Percentiles rank a stretch among this genome's conserved stretches.
Conservation (phyloP, 345 rosid genomes). For the Linum tenue region DNA sequence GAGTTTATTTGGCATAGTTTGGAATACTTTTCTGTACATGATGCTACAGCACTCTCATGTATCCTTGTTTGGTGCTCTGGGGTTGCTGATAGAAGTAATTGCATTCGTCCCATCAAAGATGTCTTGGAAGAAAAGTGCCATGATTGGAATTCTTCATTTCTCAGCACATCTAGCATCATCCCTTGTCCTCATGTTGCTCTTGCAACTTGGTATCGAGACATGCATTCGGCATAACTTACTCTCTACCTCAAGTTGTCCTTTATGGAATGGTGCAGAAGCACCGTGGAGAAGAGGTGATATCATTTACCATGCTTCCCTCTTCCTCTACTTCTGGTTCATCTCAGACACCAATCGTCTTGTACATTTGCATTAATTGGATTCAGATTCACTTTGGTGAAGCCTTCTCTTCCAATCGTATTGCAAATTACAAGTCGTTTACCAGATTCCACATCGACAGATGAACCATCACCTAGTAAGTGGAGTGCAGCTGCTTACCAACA, state of each 20-base stretch:
- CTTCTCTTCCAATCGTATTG: slow-evolving; percentile 93
- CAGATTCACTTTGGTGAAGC: slow-evolving; percentile 98
- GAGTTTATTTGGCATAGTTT: slow-evolving; percentile 73
- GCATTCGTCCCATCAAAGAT: slow-evolving; percentile 79
- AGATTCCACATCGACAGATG: slow-evolving; percentile 71
- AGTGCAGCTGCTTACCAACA: slow-evolving; percentile 44
- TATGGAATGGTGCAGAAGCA: slow-evolving; percentile 70
- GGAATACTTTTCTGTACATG: slow-evolving; percentile 60
- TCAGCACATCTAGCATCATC: slow-evolving; percentile 84
- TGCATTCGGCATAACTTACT: slow-evolving; percentile 84
- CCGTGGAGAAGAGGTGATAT: slow-evolving; percentile 73
- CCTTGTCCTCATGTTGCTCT: slow-evolving; percentile 76
- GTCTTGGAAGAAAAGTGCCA: slow-evolving; percentile 61
- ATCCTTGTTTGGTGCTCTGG: slow-evolving; percentile 63
- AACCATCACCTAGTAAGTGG: slow-evolving; percentile 89
- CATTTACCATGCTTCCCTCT: slow-evolving; percentile 85
- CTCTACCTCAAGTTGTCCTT: slow-evolving; percentile 87
- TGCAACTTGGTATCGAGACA: slow-evolving; percentile 87
- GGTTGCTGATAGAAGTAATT: slow-evolving; percentile 56
- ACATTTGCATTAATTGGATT: slow-evolving; percentile 94
- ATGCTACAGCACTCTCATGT: slow-evolving; percentile 71
- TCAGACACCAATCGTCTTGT: slow-evolving; percentile 91
- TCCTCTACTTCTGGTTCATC: slow-evolving; percentile 97
- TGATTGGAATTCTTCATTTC: slow-evolving; percentile 86
- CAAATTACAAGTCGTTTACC: slow-evolving; percentile 92